phyloP scores from a whole-genome alignment of 1,284 basidiomycete genomes.

The Ceratobasidium sp. region DNA sequence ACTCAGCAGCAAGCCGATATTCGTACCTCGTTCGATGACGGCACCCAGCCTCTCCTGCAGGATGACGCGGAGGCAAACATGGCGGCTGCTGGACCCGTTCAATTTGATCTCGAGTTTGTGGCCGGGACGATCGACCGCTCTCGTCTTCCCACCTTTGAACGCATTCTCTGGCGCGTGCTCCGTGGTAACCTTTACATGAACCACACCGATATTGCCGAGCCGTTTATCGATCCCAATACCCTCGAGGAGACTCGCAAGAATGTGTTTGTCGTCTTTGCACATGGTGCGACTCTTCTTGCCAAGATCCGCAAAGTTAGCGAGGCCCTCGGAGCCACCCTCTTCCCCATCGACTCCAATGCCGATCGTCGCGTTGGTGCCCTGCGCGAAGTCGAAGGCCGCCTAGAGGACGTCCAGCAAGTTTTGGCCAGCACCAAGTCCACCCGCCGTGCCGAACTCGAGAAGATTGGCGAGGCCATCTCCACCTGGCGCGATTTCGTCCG shows the following conservation, averaged over 20 bases:
- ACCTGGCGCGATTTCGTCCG: slow-evolving; percentile 94
- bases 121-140: slow-evolving; percentile 95
- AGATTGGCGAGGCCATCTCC: slow-evolving; percentile 83
- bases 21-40: slow-evolving; percentile 90
- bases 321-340: slow-evolving; percentile 96
- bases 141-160: slow-evolving; percentile 93
- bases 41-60: slow-evolving; percentile 87
- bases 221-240: slow-evolving; percentile 86
- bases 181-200: slow-evolving; percentile 99
- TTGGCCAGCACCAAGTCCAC: slow-evolving; percentile 90
- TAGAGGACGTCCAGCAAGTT: slow-evolving; percentile 93
- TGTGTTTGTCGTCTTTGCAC: slow-evolving; percentile 99
- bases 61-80: slow-evolving; percentile 81
- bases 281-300: slow-evolving; percentile 88
- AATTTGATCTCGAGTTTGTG: slow-evolving; percentile 95
- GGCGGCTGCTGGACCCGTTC: slow-evolving; percentile 55
- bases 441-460: slow-evolving; percentile 83
- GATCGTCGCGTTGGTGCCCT: slow-evolving; percentile 92
- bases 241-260: slow-evolving; percentile 91
- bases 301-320: slow-evolving; percentile 99
- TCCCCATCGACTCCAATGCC: slow-evolving; percentile 93
- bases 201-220: slow-evolving; percentile 93
- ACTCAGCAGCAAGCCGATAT: slow-evolving; percentile 77
- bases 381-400: slow-evolving; percentile 83
- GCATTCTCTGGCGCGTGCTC: slow-evolving; percentile 97